Percentiles rank a stretch among this genome's conserved stretches.
Conservation (phyloP, 1,139 yeast genomes). For the Nadsonia commutata region DNA sequence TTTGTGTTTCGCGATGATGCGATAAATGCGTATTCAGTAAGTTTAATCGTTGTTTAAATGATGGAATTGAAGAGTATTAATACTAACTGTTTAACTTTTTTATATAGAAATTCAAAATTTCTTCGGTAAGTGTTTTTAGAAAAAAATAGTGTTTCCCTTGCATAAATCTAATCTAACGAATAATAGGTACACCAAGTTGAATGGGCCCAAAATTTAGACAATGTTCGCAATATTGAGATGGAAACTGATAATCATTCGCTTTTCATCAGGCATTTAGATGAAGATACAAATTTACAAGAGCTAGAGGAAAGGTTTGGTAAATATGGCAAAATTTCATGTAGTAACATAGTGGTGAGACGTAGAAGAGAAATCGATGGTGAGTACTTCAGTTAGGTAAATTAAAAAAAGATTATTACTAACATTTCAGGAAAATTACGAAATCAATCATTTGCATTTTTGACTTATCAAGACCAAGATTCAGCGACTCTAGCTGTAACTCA, state of each 20-base stretch:
- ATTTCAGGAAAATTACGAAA: constrained; percentile 1
- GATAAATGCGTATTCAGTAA: constrained; percentile 57
- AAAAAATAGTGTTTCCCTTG: no score
- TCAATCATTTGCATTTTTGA: constrained; percentile 54
- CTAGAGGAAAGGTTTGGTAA: constrained; percentile 41
- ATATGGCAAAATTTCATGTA: constrained; percentile 49
- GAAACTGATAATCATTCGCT: constrained; percentile 50
- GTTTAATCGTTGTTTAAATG: no score
- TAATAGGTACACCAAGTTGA: constrained; percentile 32
- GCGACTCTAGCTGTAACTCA: constrained; percentile 14
- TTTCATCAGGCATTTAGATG: constrained; percentile 60
- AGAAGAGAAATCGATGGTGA: no score
- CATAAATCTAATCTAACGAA: no score
- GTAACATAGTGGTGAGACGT: constrained; percentile 11
- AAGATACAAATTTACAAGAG: constrained; percentile 39
- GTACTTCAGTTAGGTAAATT: no score
- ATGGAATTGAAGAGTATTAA: no score
- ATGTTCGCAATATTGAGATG: constrained; percentile 13
- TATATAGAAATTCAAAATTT: no score
- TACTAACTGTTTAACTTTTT: no score
- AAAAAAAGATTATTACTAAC: no score
- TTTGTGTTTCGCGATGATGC: constrained; percentile 86
- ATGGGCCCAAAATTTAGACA: constrained; percentile 66
- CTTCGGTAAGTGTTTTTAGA: no score
- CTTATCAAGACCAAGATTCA: constrained; percentile 39